Conservation (phyloP, 495 filamentous ascomycete species). For the Neurospora intermedia region DNA sequence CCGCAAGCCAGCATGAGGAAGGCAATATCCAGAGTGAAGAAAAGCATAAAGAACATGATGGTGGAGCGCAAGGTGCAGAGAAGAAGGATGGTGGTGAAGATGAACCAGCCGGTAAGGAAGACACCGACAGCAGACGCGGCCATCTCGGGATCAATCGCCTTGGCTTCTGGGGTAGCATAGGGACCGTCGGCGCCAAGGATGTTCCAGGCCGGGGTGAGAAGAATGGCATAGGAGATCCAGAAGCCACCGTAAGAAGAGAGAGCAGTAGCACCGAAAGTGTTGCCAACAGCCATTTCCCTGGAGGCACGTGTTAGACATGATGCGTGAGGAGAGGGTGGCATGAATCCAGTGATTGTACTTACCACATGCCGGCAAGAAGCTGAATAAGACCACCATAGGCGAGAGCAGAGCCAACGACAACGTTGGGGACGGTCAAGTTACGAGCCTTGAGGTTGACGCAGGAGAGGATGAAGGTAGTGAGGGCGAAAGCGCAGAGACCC, state of each 20-base stretch:
- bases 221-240: constrained; percentile 87
- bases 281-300: constrained; percentile 97
- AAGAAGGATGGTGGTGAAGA: constrained; percentile 86
- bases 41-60: constrained; percentile 90
- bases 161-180: constrained; percentile 29
- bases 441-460: constrained; percentile 68
- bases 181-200: constrained; percentile 48
- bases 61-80: constrained; percentile 88
- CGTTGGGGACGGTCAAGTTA: constrained; percentile 48
- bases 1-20: constrained; percentile 79
- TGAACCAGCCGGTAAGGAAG: constrained; percentile 92
- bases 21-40: constrained; percentile 86
- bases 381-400: constrained; percentile 87
- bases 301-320: neutral
- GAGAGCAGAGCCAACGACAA: constrained; percentile 61
- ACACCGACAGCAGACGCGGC: constrained; percentile 61
- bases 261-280: constrained; percentile 96
- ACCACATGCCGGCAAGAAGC: constrained; percentile 96
- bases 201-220: constrained; percentile 58
- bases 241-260: constrained; percentile 96
- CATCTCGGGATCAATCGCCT: constrained; percentile 24
- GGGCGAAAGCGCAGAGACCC: constrained; percentile 79
- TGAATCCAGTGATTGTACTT: constrained; percentile 31
- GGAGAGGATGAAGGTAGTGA: constrained; percentile 91
- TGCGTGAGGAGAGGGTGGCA: neutral